Conservation (phyloP, 768 basidiomycete species). For the Coprinopsis marcescibilis region DNA sequence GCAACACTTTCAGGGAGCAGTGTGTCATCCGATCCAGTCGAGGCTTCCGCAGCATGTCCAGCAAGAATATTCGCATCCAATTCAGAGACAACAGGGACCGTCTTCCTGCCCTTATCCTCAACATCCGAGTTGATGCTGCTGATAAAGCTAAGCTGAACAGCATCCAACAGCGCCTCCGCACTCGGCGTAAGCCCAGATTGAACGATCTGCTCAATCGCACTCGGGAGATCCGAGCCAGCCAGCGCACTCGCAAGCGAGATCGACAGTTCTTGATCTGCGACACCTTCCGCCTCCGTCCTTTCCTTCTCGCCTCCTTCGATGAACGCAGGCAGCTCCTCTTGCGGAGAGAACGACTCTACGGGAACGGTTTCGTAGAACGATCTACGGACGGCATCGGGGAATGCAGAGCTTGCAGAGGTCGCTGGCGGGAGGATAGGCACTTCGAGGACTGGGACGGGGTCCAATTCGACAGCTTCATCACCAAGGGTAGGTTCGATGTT, state of each 20-base stretch:
- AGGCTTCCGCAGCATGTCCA: not conserved
- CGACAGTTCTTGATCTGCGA: not conserved
- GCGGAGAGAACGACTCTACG: not conserved
- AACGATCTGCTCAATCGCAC: slow-evolving; percentile 5
- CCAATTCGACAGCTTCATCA: slow-evolving; percentile 1
- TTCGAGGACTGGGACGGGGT: slow-evolving; percentile 6
- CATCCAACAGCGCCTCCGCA: slow-evolving; percentile 7
- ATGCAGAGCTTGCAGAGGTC: not conserved
- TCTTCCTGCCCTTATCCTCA: not conserved
- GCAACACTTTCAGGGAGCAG: too few relatives aligned
- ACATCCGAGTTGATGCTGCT: not conserved
- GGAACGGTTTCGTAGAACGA: not conserved
- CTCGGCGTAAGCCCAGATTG: slow-evolving; percentile 3
- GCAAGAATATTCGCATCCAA: not conserved
- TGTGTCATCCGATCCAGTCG: slow-evolving; percentile 1
- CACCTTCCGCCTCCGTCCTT: not conserved
- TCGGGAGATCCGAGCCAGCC: slow-evolving; percentile 6
- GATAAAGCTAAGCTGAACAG: slow-evolving; percentile 7
- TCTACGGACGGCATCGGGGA: not conserved
- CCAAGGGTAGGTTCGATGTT: not conserved
- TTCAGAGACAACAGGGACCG: not conserved
- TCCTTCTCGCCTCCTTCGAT: not conserved
- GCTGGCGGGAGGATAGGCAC: not conserved
- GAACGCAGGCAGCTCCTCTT: not conserved
- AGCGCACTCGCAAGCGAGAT: not conserved